These are phyloP conservation scores for Musa itinerans DNA, from an alignment of 176 grass and related monocot species.

Conservation along the genomic window DNA sequence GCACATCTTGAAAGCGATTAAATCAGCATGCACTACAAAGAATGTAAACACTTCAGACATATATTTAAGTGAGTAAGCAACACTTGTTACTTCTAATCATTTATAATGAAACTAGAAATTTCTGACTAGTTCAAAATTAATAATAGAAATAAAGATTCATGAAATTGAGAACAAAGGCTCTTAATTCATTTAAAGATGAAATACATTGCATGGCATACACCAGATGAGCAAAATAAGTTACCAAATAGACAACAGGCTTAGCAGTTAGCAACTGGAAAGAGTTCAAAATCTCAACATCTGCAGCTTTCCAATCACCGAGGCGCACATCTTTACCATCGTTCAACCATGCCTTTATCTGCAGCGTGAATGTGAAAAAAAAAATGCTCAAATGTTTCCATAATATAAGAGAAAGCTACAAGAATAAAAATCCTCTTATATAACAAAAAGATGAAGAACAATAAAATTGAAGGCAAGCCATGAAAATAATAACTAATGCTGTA, in stretches of 20 bases:
- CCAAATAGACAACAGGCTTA: conserved; percentile 93
- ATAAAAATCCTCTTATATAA: too few relatives aligned
- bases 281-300: conserved; percentile 93
- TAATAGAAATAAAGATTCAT: neutral
- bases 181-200: neutral
- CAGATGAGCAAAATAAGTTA: conserved; percentile 20
- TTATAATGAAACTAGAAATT: too few relatives aligned
- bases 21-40: too few relatives aligned
- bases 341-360: conserved; percentile 56
- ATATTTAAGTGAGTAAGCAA: too few relatives aligned
- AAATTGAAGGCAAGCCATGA: too few relatives aligned
- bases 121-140: too few relatives aligned
- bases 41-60: too few relatives aligned
- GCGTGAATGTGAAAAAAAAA: conserved; percentile 9
- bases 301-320: conserved; percentile 87
- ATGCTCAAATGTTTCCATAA: neutral
- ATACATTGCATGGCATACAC: too few relatives aligned
- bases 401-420: neutral
- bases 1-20: too few relatives aligned
- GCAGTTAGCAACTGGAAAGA: conserved; percentile 87
- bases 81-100: too few relatives aligned
- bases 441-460: too few relatives aligned
- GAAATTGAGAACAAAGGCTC: neutral
- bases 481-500: too few relatives aligned
- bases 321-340: conserved; percentile 73